Percentiles rank a stretch among this genome's conserved stretches.
Conservation (phyloP, 2,329 filamentous ascomycete genomes). For the Trichoderma asperellum region DNA sequence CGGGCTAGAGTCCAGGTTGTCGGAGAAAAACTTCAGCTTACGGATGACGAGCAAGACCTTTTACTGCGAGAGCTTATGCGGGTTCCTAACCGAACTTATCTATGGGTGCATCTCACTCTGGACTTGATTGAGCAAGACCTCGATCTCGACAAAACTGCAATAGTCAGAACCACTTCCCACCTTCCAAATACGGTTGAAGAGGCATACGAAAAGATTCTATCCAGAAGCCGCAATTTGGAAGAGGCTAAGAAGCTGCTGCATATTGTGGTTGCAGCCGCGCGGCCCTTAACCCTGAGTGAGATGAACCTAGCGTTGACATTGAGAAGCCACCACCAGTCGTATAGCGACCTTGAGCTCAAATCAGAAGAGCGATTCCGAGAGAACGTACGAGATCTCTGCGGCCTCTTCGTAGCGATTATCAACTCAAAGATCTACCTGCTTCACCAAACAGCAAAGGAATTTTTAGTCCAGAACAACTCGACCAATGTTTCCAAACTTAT, state of each 20-base stretch:
- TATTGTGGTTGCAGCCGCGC: constrained; percentile 35
- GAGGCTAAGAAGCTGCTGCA: constrained; percentile 33
- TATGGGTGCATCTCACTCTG: constrained; percentile 37
- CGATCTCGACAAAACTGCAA: constrained; percentile 21
- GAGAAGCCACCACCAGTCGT: constrained; percentile 19
- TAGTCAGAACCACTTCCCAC: constrained; percentile 16
- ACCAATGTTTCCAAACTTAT: too few species aligned
- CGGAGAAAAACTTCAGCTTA: constrained; percentile 4
- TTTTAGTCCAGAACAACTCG: constrained; percentile 28
- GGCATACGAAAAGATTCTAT: constrained; percentile 37
- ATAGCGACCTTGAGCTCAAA: constrained; percentile 21
- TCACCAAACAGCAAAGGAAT: constrained; percentile 36
- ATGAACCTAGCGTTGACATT: constrained; percentile 34
- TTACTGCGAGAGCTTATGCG: constrained; percentile 28
- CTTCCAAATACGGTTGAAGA: constrained; percentile 35
- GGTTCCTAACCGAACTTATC: constrained; percentile 35
- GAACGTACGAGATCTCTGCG: constrained; percentile 36
- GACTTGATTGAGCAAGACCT: constrained; percentile 20
- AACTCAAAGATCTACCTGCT: constrained; percentile 34
- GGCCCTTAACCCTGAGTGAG: constrained; percentile 35
- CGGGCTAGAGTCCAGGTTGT: constrained; percentile 25
- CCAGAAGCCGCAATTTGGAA: constrained; percentile 26
- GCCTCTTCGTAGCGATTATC: constrained; percentile 38
- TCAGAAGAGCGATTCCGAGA: constrained; percentile 25
- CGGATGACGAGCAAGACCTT: constrained; percentile 24